A percentile compares a stretch with the other conserved stretches of the same genome.
Conservation (phyloP, 768 basidiomycete genomes). For the Mycena capillaripes region DNA sequence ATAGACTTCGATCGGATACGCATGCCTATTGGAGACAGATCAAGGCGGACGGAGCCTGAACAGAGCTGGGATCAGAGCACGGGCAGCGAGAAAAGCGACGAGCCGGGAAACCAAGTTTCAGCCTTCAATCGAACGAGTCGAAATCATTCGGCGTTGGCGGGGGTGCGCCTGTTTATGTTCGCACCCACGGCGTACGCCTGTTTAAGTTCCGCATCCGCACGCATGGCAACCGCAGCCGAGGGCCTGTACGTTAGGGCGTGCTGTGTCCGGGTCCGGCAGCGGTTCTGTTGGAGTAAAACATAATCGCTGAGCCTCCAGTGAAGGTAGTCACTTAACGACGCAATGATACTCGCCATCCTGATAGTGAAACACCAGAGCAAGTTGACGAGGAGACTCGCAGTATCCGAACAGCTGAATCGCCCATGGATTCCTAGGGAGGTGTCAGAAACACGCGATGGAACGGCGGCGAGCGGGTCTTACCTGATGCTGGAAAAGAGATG, state of each 20-base stretch:
- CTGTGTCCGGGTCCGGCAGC: neutral
- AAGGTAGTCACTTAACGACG: neutral
- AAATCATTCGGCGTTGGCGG: neutral
- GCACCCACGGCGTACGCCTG: neutral
- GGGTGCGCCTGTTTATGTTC: neutral
- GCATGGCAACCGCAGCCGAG: neutral
- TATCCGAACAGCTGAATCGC: slow-evolving; percentile 11
- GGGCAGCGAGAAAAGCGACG: neutral
- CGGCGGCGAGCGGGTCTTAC: neutral
- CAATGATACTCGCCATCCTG: neutral
- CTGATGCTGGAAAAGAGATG: neutral
- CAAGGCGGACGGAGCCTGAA: neutral
- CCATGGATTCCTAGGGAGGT: neutral
- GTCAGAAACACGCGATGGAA: neutral
- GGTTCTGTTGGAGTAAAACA: neutral
- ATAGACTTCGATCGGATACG: neutral
- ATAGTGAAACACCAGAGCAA: slow-evolving; percentile 7
- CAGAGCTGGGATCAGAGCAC: neutral
- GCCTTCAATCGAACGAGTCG: neutral
- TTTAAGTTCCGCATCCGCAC: neutral
- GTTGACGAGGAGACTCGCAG: slow-evolving; percentile 7
- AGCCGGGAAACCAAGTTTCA: neutral
- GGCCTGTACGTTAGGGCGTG: neutral
- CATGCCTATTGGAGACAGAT: slow-evolving; percentile 6
- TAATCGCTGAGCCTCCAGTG: neutral